Evolutionary conservation across 2,329 filamentous ascomycete genomes (phyloP), one percentile per base, ranked within the genome.

Genomic region (Xylariaceae sp.): DNA sequence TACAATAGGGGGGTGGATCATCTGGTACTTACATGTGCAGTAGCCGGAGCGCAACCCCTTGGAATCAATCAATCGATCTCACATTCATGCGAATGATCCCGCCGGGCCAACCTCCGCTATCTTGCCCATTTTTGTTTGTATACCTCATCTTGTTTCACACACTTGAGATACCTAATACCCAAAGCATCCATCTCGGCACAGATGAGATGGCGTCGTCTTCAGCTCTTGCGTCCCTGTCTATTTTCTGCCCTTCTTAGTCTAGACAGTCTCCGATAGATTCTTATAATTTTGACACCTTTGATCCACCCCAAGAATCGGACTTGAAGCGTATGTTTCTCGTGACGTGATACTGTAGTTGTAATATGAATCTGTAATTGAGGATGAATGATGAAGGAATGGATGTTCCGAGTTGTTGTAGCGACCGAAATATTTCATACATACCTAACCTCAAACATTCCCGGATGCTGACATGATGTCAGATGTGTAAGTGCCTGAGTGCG

Each of bases 151-250:
- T 60, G 23, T 56, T 56, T 34, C 53, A 34, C 30, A 23, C 45
- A 53, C 58, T 57, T 57, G 39, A 42, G 48, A 60, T 62, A 45
- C 13, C 6, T 42, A 42, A 59, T 63, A 64, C 62, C 60, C 58
- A 54, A 51, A 56, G 55, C 35, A 56, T 55, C 44, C 23, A 58
- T 55, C 37, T 17, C 30, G 39, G 44, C 51, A 52, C n/a, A 53
- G 44, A 35, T 23, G 35, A 51, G 17, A 30, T 23, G 47, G 54
- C 51, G 54, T 53, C 44, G 35, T 48, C 34, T 55, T 45, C 37
- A 47, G 50, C 45, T 54, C 34, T 53, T 34, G 13, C 44, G 42
- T 23, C 44, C 13, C 9, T 30, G 30, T 49, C 23, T 15, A n/a
- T 10, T 39, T 58, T 15, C 50, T 54, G 4, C 45, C 37, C 30